Base-by-base conservation (phyloP, 805 yeast genomes). In the Starmerella tilneyi region DNA sequence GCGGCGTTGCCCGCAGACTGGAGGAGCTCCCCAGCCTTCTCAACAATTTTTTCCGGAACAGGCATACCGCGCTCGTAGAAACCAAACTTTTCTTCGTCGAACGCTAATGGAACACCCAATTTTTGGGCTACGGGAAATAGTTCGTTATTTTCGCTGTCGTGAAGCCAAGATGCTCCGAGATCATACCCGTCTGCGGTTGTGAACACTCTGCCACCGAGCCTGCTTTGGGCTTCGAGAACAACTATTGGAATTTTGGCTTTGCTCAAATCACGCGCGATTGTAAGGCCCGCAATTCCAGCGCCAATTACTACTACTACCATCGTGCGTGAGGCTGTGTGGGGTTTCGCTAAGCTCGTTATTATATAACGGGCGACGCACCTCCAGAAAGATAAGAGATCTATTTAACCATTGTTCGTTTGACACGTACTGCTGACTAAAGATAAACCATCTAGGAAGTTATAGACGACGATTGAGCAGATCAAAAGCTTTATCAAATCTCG, bases 101-200 rank as follows among this genome's bases (percentile, higher is more conserved):
- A 45, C n/a, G 48, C 26, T 13, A 40, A 26, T 7, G 27, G 35
- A 17, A 45, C 19, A 9, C 21, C 19, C n/a, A 45, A 31, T 16
- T 30, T 7, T 12, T 30, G 24, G 8, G 35, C 47, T 3, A 37
- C 43, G 8, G 47, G 43, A 21, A 30, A 78, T 13, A 81, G 65
- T 2, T 71, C 70, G 58, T 85, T 85, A 29, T 73, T 68, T 34
- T 84, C 62, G 0, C 84, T 75, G 54, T 84, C 94, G 58, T 85
- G 96, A 55, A 81, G 81, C 96, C 96, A 85, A 5, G 86, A 74
- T 0, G 94, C 94, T 0, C 96, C 96, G 17, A 84, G 52, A 59
- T 84, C 94, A 54, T 80, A 78, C 4, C 58, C 51, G n/a, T 41
- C 40, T 7, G 16, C 19, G 59, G 68, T 69, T 0, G 82, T 78